Base-by-base conservation (phyloP, 2,329 filamentous ascomycete genomes). In the Penicillium decumbens region DNA sequence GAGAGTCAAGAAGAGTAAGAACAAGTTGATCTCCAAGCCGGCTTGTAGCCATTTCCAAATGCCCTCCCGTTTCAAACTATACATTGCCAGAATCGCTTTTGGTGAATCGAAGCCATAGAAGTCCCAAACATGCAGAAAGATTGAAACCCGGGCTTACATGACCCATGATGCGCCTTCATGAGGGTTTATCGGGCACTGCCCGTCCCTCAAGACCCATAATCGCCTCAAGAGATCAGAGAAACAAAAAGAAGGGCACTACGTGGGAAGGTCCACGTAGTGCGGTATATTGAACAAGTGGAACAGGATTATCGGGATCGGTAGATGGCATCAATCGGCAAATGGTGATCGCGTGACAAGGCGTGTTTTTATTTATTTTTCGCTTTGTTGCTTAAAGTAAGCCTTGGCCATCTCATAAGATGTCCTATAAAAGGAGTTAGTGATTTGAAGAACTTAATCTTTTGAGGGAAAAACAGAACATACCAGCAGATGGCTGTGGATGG, bases 401-500 rank as follows among this genome's bases (percentile, higher is more conserved):
- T 85, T 85, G 37, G 82, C 82, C 75, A 85, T 82, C 67, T 85
- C 82, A 60, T 85, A 85, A 39, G 81, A 83, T 41, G 79, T 80
- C 80, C 79, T 81, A 53, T 27, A 12, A 45, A 10, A 28, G 33
- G 32, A 59, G 47, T 45, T 24, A 49, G 23, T 18, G 41, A 23
- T 33, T 13, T 15, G 37, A 43, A 15, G 13, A 37, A 24, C 24
- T 41, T 12, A 6, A 9, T 20, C 13, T 38, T 18, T 3, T 3
- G 13, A 8, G 8, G 30, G n/a, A n/a, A 24, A 45, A n/a, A 55
- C 29, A 29, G 20, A 43, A 71, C 78, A 65, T 69, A 93, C 93
- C 93, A 98, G 79, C 93, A 98, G 66, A 98, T 98, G n/a, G 93
- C 93, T 29, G 93, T 98, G 74, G 91, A 96, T 15, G 93, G 93